A percentile compares a stretch with the other conserved stretches of the same genome.
Conservation (phyloP, 495 filamentous ascomycete genomes). For the Aspergillus heteromorphus region DNA sequence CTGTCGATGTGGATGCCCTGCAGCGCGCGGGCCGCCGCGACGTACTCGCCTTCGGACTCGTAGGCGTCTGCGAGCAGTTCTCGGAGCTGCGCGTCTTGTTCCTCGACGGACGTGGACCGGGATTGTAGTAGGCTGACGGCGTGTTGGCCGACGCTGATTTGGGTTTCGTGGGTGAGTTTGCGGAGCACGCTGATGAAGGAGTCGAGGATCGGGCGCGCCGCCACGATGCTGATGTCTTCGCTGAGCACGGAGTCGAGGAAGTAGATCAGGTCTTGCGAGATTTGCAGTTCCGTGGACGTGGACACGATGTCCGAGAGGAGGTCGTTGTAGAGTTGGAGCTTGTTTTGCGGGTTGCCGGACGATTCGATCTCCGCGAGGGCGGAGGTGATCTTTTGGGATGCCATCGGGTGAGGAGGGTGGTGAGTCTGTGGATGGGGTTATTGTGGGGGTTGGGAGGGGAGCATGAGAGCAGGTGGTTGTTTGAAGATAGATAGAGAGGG, state of each 20-base stretch:
- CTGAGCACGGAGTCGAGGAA: slow-evolving; percentile 64
- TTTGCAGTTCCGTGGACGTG: slow-evolving; percentile 45
- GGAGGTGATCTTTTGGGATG: slow-evolving; percentile 52
- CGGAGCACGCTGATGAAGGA: slow-evolving; percentile 58
- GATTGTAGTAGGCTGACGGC: slow-evolving; percentile 60
- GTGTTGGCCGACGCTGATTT: slow-evolving; percentile 65
- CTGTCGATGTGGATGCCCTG: slow-evolving; percentile 82
- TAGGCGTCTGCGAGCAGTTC: slow-evolving; percentile 78
- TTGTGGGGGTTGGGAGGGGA: background rate
- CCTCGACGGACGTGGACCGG: slow-evolving; percentile 72
- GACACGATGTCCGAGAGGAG: slow-evolving; percentile 61
- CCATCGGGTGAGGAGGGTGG: slow-evolving; percentile 38
- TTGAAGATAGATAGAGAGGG: background rate
- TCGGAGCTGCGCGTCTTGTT: slow-evolving; percentile 72
- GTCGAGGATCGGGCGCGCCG: slow-evolving; percentile 64
- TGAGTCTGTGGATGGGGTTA: background rate
- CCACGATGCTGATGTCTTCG: slow-evolving; percentile 67
- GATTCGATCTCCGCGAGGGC: slow-evolving; percentile 52
- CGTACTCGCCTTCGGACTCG: slow-evolving; percentile 75
- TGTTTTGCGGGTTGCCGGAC: slow-evolving; percentile 45
- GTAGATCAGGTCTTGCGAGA: slow-evolving; percentile 61
- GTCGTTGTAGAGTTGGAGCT: slow-evolving; percentile 57
- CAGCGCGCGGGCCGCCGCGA: slow-evolving; percentile 68
- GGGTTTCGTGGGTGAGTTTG: slow-evolving; percentile 52
- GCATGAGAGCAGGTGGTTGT: background rate